Conservation (phyloP, 1,139 yeast genomes). For the Oligophagozyma castellii region DNA sequence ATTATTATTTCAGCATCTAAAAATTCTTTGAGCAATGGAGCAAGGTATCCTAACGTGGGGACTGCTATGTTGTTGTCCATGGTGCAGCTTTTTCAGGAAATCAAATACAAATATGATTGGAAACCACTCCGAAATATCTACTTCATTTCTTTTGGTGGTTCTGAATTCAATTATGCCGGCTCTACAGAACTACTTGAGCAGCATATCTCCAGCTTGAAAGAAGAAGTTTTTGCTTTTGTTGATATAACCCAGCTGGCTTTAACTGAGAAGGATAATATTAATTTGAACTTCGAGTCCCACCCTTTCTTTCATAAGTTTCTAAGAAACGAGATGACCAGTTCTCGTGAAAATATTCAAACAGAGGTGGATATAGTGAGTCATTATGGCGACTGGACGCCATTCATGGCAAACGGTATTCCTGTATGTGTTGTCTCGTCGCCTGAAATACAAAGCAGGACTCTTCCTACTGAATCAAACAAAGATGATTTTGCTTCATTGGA, state of each 20-base stretch:
- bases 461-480: slow-evolving; percentile 49
- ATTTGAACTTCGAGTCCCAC: slow-evolving; percentile 45
- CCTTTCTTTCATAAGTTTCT: slow-evolving; percentile 43
- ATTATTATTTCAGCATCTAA: slow-evolving; percentile 75
- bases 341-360: slow-evolving; percentile 7
- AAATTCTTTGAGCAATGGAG: slow-evolving; percentile 69
- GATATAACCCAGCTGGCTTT: slow-evolving; percentile 35
- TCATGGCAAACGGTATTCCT: slow-evolving; percentile 46
- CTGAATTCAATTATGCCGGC: slow-evolving; percentile 75
- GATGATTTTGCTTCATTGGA: slow-evolving; percentile 53
- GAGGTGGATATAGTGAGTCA: slow-evolving; percentile 28
- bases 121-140: slow-evolving; percentile 69
- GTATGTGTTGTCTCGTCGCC: slow-evolving; percentile 28
- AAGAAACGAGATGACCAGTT: slow-evolving; percentile 2
- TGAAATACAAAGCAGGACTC: slow-evolving; percentile 29
- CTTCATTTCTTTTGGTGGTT: slow-evolving; percentile 79
- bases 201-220: slow-evolving; percentile 36
- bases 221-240: slow-evolving; percentile 58
- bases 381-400: slow-evolving; percentile 55
- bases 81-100: slow-evolving; percentile 53
- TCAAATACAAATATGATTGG: slow-evolving; percentile 63
- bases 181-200: slow-evolving; percentile 66
- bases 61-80: slow-evolving; percentile 61
- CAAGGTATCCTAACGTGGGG: slow-evolving; percentile 62
- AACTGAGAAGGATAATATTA: slow-evolving; percentile 50